Conservation (phyloP, 192 early-diverging fungal genomes). For the Backusella tuberculispora region DNA sequence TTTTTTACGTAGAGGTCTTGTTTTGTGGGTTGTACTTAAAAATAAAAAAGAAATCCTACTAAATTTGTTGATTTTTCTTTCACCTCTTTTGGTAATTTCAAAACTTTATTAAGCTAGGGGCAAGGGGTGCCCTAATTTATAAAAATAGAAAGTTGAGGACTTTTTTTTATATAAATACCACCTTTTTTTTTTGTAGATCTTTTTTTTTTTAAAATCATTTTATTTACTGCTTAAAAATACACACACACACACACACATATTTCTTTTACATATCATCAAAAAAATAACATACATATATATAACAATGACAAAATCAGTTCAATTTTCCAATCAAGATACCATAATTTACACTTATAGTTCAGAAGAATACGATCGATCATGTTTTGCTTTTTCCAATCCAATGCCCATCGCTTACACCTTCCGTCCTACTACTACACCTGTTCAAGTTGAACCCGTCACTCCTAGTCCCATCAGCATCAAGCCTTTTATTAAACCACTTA, state of each 20-base stretch:
- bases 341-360: conserved; percentile 19
- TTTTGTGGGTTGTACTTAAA: neutral
- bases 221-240: neutral
- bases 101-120: neutral
- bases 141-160: conserved; percentile 2
- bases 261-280: neutral
- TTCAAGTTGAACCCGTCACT: neutral
- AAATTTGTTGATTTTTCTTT: conserved; percentile 11
- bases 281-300: neutral
- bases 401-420: conserved; percentile 7
- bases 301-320: conserved; percentile 12
- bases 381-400: conserved; percentile 7
- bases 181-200: neutral
- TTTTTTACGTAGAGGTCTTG: neutral
- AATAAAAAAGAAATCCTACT: conserved; percentile 7
- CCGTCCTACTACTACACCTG: neutral
- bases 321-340: conserved; percentile 1
- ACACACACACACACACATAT: neutral
- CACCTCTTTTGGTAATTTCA: neutral
- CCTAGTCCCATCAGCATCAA: neutral
- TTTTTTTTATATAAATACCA: conserved; percentile 3
- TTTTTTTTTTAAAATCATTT: neutral
- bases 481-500: conserved; percentile 19
- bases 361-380: conserved; percentile 26
- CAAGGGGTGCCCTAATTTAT: neutral